phyloP scores from a whole-genome alignment of 306 rosid genomes.

The Begonia masoniana region DNA sequence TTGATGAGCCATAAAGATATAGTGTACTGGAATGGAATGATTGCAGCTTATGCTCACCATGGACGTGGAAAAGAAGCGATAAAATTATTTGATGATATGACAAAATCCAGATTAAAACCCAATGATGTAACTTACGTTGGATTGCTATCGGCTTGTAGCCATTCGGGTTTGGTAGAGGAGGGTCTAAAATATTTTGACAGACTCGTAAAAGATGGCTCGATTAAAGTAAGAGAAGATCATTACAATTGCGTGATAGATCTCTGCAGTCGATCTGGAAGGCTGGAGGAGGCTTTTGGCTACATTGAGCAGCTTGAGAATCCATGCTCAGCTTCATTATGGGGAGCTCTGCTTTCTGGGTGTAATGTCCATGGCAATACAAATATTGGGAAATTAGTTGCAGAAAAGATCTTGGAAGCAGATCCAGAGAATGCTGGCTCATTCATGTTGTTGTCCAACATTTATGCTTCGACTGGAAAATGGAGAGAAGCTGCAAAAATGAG shows the following conservation, averaged over 20 bases:
- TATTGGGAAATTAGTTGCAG: slow-evolving; percentile 27
- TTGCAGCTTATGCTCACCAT: slow-evolving; percentile 44
- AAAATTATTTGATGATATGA: slow-evolving; percentile 27
- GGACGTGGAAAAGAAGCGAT: slow-evolving; percentile 35
- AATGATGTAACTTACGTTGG: slow-evolving; percentile 37
- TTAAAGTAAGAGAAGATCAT: slow-evolving; percentile 32
- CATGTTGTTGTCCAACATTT: slow-evolving; percentile 24
- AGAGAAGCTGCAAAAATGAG: slow-evolving; percentile 38
- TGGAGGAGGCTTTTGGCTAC: slow-evolving; percentile 28
- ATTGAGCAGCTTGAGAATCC: slow-evolving; percentile 20
- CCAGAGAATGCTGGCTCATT: slow-evolving; percentile 27
- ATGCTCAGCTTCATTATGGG: slow-evolving; percentile 29
- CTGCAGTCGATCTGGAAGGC: slow-evolving; percentile 38
- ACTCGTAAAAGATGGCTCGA: slow-evolving; percentile 19
- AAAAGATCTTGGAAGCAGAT: slow-evolving; percentile 21
- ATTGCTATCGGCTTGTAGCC: slow-evolving; percentile 43
- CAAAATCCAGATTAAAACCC: slow-evolving; percentile 16
- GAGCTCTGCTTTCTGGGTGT: slow-evolving; percentile 39
- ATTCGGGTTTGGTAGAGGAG: slow-evolving; percentile 38
- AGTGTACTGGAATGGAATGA: slow-evolving; percentile 42
- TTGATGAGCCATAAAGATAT: slow-evolving; percentile 21
- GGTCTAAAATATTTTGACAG: slow-evolving; percentile 24
- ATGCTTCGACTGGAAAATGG: slow-evolving; percentile 41
- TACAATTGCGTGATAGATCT: slow-evolving; percentile 39
- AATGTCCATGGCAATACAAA: slow-evolving; percentile 20